Percentiles rank a stretch among this genome's conserved stretches.
Conservation (phyloP, 768 basidiomycete species). For the Lactarius sanguifluus region DNA sequence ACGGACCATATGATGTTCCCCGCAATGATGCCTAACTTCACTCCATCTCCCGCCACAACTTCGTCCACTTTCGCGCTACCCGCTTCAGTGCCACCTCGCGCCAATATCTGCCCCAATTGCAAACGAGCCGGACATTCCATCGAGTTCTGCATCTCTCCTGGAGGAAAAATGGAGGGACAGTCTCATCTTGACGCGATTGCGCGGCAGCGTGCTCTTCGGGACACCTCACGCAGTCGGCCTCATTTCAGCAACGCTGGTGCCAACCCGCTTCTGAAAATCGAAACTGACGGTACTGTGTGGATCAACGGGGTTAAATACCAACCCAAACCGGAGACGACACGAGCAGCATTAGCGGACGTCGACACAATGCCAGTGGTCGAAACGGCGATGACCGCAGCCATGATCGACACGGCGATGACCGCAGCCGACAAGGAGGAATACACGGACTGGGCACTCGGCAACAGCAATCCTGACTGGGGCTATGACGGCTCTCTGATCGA, state of each 20-base stretch:
- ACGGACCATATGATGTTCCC: too few species aligned
- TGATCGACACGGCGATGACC: not conserved
- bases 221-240: conserved; percentile 21
- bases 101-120: conserved; percentile 12
- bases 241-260: not conserved
- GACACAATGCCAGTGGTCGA: too few species aligned
- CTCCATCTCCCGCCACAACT: too few species aligned
- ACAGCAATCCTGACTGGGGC: not conserved
- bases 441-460: not conserved
- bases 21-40: too few species aligned
- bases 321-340: too few species aligned
- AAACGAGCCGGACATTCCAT: not conserved
- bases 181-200: too few species aligned
- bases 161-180: conserved; percentile 2
- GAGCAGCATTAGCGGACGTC: too few species aligned
- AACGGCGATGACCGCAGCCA: too few species aligned
- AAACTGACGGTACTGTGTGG: not conserved
- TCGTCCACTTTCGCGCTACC: too few species aligned
- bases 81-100: not conserved
- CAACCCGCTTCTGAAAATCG: not conserved
- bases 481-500: not conserved
- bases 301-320: not conserved
- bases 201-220: too few species aligned
- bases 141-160: conserved; percentile 11
- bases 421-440: not conserved